Evolutionary conservation across 805 yeast genomes (phyloP).

Genomic region (Priceomyces haplophilus): DNA sequence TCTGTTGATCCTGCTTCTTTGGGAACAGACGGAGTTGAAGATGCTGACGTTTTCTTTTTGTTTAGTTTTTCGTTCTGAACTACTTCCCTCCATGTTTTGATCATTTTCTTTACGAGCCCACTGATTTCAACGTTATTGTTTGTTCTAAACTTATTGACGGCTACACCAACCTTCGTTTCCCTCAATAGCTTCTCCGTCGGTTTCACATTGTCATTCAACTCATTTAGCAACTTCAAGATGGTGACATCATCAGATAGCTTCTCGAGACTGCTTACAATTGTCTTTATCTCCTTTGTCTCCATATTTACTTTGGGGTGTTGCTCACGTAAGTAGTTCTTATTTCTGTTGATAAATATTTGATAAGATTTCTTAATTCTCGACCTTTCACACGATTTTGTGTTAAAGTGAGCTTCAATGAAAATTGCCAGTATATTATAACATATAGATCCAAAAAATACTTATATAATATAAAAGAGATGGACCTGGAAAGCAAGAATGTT

Average conservation of each 20-base stretch:
- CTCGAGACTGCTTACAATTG: conserved; percentile 69
- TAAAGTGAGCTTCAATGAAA: background rate
- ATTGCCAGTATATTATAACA: too few relatives aligned
- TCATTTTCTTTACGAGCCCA: conserved; percentile 73
- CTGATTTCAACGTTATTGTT: conserved; percentile 66
- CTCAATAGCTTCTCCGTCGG: conserved; percentile 85
- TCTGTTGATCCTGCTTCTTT: conserved; percentile 21
- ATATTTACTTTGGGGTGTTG: conserved; percentile 25
- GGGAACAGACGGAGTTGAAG: conserved; percentile 10
- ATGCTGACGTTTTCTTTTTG: conserved; percentile 21
- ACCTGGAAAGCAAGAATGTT: conserved; percentile 33
- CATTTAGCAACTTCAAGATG: conserved; percentile 61
- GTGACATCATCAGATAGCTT: conserved; percentile 61
- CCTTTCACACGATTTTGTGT: background rate
- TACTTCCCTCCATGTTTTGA: conserved; percentile 85
- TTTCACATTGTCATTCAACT: conserved; percentile 64
- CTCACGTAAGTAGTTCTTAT: background rate
- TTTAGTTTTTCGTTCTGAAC: conserved; percentile 63
- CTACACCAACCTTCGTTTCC: conserved; percentile 96
- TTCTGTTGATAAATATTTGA: background rate
- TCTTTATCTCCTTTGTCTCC: conserved; percentile 73
- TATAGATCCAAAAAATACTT: too few relatives aligned
- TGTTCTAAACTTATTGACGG: conserved; percentile 83
- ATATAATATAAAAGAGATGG: too few relatives aligned
- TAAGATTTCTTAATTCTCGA: background rate